These are phyloP conservation scores for Cicer chorassanicum DNA, from an alignment of 306 rosid species.

Conservation along the genomic window DNA sequence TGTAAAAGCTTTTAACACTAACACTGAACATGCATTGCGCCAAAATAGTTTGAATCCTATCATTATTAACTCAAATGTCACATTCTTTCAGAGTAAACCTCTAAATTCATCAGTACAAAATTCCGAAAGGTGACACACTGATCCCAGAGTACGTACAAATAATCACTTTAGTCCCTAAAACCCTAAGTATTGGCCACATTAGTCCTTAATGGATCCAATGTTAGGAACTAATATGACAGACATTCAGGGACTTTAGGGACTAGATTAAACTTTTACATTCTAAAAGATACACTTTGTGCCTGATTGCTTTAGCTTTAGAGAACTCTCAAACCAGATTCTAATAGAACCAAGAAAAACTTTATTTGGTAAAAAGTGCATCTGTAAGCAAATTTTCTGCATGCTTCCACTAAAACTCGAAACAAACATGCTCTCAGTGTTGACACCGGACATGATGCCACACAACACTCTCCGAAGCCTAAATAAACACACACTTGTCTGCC, in stretches of 20 bases:
- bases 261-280: neutral
- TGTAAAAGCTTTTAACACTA: conserved; percentile 18
- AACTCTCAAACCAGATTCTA: neutral
- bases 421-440: neutral
- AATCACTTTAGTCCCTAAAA: neutral
- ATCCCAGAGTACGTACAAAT: neutral
- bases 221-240: neutral
- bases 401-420: neutral
- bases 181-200: neutral
- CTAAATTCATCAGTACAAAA: neutral
- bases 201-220: neutral
- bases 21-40: neutral
- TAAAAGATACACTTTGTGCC: neutral
- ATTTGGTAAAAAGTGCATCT: neutral
- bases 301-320: neutral
- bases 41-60: neutral
- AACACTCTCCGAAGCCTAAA: neutral
- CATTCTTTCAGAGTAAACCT: neutral
- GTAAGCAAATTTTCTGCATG: neutral
- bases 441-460: neutral
- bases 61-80: neutral
- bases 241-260: neutral
- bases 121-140: neutral
- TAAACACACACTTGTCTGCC: neutral
- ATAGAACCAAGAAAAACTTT: neutral